phyloP scores from a whole-genome alignment of 257 asterid genomes.

The Haberlea rhodopensis region DNA sequence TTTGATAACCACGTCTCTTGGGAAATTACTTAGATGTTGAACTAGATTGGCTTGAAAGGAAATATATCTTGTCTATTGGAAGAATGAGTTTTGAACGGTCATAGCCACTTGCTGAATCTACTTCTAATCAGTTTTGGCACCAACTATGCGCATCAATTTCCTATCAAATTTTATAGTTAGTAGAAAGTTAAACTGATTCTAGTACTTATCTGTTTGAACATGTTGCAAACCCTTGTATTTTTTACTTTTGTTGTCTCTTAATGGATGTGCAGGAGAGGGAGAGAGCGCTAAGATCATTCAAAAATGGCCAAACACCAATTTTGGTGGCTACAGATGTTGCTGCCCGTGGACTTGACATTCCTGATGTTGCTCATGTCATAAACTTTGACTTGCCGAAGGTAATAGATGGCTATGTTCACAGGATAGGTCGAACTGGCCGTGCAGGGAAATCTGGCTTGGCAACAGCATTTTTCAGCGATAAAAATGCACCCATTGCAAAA shows the following conservation, averaged over 20 bases:
- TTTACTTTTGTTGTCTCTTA: neutral
- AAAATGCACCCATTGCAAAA: slow-evolving; percentile 51
- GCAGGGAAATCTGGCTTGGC: slow-evolving; percentile 83
- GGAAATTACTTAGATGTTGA: neutral
- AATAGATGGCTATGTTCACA: slow-evolving; percentile 66
- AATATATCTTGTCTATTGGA: no score
- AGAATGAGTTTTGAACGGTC: no score
- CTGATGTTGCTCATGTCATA: slow-evolving; percentile 69
- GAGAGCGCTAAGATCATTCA: slow-evolving; percentile 54
- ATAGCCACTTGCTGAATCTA: no score
- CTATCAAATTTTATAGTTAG: neutral
- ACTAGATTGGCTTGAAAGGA: neutral
- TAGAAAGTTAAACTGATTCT: neutral
- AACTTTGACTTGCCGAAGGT: slow-evolving; percentile 69
- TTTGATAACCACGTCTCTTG: neutral
- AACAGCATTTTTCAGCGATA: slow-evolving; percentile 71
- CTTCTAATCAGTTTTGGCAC: neutral
- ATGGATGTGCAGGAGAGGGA: slow-evolving; percentile 62
- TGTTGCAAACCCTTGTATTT: neutral
- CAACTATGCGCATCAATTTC: neutral
- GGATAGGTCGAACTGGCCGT: slow-evolving; percentile 85
- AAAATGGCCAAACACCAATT: slow-evolving; percentile 55
- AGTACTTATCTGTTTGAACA: neutral
- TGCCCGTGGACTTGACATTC: slow-evolving; percentile 71
- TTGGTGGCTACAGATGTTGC: slow-evolving; percentile 84